Percentiles rank a stretch among this genome's conserved stretches.
Conservation (phyloP, 179 eudicot genomes). For the Beta macrorhiza region DNA sequence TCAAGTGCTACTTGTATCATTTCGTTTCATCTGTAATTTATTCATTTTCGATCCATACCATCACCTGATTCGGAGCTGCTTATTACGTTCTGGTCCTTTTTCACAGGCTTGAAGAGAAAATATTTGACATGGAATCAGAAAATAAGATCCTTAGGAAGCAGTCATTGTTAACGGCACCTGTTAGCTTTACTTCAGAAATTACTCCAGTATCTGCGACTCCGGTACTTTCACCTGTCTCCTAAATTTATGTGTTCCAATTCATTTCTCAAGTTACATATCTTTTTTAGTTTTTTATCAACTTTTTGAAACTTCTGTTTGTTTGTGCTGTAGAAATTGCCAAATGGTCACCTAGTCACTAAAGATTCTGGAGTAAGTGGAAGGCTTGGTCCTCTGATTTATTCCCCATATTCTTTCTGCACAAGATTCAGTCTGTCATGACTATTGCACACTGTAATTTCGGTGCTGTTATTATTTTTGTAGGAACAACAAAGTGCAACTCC, state of each 20-base stretch:
- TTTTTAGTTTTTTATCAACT: background rate
- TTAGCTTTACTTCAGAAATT: conserved; percentile 37
- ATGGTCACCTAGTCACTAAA: conserved; percentile 61
- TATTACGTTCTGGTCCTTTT: background rate
- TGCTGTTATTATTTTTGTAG: conserved; percentile 29
- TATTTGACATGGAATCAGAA: conserved; percentile 73
- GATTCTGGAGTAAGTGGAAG: conserved; percentile 42
- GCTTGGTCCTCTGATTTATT: background rate
- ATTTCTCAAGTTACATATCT: background rate
- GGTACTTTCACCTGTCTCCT: conserved; percentile 32
- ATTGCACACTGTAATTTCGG: background rate
- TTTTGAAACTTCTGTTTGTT: background rate
- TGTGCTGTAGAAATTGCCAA: conserved; percentile 54
- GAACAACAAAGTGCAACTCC: conserved; percentile 46
- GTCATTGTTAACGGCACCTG: conserved; percentile 45
- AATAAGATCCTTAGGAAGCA: conserved; percentile 68
- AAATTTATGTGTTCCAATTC: background rate
- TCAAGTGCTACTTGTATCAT: conserved; percentile 8
- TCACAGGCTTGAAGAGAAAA: conserved; percentile 67
- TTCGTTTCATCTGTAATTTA: background rate
- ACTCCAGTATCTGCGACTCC: conserved; percentile 42
- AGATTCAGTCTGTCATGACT: background rate
- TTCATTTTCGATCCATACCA: background rate
- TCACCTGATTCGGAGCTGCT: background rate
- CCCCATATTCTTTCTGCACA: background rate